These are phyloP conservation scores for Blumeria hordei DNA, from an alignment of 2,329 filamentous ascomycete species.

Conservation along the genomic window DNA sequence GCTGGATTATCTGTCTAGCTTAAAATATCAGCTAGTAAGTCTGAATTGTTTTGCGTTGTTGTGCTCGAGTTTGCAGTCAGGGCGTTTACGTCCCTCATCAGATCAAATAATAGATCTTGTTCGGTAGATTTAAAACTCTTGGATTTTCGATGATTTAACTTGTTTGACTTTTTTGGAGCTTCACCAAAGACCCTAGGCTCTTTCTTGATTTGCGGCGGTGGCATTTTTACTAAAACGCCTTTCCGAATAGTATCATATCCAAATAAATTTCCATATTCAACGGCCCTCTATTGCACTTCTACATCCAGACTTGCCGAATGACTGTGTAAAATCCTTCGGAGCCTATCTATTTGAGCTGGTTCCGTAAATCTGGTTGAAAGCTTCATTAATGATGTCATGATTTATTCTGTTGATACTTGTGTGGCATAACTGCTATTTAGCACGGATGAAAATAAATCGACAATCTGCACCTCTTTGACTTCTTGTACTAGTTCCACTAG, in stretches of 20 bases:
- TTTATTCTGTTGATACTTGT: conserved; percentile 83
- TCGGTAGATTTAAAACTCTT: conserved; percentile 66
- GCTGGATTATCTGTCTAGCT: conserved; percentile 37
- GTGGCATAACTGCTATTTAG: conserved; percentile 86
- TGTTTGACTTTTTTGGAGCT: conserved; percentile 42
- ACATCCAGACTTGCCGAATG: conserved; percentile 77
- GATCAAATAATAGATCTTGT: conserved; percentile 76
- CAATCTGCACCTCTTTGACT: conserved; percentile 70
- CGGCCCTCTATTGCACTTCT: conserved; percentile 85
- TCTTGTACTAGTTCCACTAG: conserved; percentile 77
- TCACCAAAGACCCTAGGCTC: conserved; percentile 78
- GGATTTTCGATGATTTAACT: conserved; percentile 46
- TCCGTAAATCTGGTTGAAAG: conserved; percentile 73
- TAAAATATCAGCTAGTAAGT: conserved; percentile 78
- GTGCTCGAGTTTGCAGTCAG: conserved; percentile 33
- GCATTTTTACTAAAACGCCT: conserved; percentile 94
- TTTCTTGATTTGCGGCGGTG: conserved; percentile 86
- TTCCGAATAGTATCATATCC: conserved; percentile 63
- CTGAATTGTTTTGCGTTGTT: conserved; percentile 45
- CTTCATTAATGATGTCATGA: conserved; percentile 85
- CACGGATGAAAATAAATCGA: conserved; percentile 81
- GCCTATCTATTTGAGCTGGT: conserved; percentile 60
- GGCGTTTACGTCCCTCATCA: conserved; percentile 65
- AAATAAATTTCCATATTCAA: conserved; percentile 92
- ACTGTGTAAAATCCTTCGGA: conserved; percentile 52